Evolutionary conservation across 371 early-diverging fungal species (phyloP), one percentile per base, ranked within the genome.

Genomic region (Mortierella sp.): DNA sequence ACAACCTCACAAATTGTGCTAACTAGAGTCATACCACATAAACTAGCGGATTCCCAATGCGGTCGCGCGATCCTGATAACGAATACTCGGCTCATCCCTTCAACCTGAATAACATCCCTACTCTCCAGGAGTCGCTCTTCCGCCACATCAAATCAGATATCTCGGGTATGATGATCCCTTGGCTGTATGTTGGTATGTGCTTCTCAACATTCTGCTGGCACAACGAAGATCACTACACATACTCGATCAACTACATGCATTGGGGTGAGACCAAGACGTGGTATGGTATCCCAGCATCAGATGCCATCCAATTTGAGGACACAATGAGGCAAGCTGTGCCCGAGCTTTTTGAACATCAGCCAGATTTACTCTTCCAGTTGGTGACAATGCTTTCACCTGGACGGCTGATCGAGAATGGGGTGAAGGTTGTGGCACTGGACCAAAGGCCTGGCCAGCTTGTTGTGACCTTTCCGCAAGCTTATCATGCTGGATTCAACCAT

Each of bases 171-270:
- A 96, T 93, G 91, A 87, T 93, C 2, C 98, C 98, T 19, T 98
- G 98, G 98, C 80, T 98, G 14, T 98, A 98, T 67, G 92, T 96
- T 7, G 98, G 98, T 34, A 95, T 95, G 96, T 90, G 90, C 60
- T 96, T 97, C 64, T 93, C 94, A 34, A 95, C 98, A 2, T 97
- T 98, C 69, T 97, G 98, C 79, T 98, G 98, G 98, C 98, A 98
- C 72, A 94, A 92, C 41, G 98, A 98, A 80, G 98, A 98, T 72
- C 97, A 97, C 73, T 95, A 92, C 80, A 94, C 95, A 3, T 97
- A 96, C 65, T 95, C 95, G 13, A 90, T 97, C 82, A 98, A 97
- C 80, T 98, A 98, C 81, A 89, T 92, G 86, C 98, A 97, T 67
- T 92, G 90, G 89, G 98, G 98, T 10, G 98, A 95, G 59, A 93